These are phyloP conservation scores for Globisporangium carolinianum DNA, from an alignment of 352 stramenopile species.

Conservation along the genomic window DNA sequence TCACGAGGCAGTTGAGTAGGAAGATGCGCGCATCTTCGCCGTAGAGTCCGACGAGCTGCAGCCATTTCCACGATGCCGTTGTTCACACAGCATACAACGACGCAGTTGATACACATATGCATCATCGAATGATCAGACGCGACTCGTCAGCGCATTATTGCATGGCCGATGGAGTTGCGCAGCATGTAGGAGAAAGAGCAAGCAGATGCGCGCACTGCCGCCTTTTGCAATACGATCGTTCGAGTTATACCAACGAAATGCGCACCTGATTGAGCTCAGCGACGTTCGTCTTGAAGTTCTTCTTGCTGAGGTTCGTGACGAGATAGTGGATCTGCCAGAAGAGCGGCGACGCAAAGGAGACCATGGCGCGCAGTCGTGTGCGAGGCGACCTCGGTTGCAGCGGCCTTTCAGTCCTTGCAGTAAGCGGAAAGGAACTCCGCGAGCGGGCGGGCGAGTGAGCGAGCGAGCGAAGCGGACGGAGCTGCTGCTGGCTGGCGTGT, in stretches of 20 bases:
- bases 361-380: constrained; percentile 28
- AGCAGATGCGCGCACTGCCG: not conserved
- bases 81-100: no score
- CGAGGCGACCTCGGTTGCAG: constrained; percentile 2
- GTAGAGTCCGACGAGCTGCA: constrained; percentile 87
- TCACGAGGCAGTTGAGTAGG: constrained; percentile 86
- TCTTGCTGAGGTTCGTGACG: constrained; percentile 91
- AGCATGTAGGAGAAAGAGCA: not conserved
- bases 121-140: no score
- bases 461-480: not conserved
- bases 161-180: not conserved
- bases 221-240: not conserved
- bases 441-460: not conserved
- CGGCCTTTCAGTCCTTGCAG: constrained; percentile 14
- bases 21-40: constrained; percentile 89
- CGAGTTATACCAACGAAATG: not conserved
- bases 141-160: no score
- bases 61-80: not conserved
- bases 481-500: not conserved
- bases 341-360: constrained; percentile 88
- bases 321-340: constrained; percentile 94
- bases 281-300: constrained; percentile 91
- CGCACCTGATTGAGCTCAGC: constrained; percentile 89
- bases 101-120: no score
- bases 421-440: not conserved